Evolutionary conservation across 2,329 filamentous ascomycete species (phyloP).

Genomic region (Lachnellula cervina): DNA sequence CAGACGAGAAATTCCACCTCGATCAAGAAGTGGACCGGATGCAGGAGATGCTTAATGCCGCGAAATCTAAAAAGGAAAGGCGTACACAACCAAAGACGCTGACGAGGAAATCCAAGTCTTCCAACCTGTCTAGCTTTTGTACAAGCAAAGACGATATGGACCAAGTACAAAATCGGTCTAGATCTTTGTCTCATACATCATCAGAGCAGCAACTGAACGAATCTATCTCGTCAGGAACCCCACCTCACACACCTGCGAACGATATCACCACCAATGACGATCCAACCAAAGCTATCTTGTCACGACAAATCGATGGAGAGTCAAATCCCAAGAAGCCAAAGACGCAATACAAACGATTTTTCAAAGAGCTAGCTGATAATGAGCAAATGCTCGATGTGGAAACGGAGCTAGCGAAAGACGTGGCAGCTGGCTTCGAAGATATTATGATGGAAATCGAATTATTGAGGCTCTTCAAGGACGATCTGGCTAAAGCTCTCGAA

Average conservation of each 20-base stretch:
- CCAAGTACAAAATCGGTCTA: neutral
- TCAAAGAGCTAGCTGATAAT: conserved; percentile 1
- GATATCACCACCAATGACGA: neutral
- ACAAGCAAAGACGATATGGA: neutral
- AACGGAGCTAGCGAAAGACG: neutral
- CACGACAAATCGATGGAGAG: neutral
- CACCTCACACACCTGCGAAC: neutral
- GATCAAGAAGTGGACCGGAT: too few relatives aligned
- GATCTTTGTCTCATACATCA: neutral
- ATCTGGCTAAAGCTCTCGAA: neutral
- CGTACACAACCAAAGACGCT: neutral
- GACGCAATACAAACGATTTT: conserved; percentile 4
- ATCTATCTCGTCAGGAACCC: neutral
- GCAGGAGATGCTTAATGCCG: too few relatives aligned
- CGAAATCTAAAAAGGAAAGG: neutral
- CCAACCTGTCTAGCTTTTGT: neutral
- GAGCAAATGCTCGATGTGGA: neutral
- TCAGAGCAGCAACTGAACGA: neutral
- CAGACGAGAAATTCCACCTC: too few relatives aligned
- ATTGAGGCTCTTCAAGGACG: neutral
- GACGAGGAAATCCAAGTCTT: neutral
- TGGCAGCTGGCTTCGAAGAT: neutral
- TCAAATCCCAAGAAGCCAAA: neutral
- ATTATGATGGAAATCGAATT: conserved; percentile 4
- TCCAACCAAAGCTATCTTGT: neutral